Evolutionary conservation across 176 grass and related monocot genomes (phyloP).

Genomic region (Oryza nivara): DNA sequence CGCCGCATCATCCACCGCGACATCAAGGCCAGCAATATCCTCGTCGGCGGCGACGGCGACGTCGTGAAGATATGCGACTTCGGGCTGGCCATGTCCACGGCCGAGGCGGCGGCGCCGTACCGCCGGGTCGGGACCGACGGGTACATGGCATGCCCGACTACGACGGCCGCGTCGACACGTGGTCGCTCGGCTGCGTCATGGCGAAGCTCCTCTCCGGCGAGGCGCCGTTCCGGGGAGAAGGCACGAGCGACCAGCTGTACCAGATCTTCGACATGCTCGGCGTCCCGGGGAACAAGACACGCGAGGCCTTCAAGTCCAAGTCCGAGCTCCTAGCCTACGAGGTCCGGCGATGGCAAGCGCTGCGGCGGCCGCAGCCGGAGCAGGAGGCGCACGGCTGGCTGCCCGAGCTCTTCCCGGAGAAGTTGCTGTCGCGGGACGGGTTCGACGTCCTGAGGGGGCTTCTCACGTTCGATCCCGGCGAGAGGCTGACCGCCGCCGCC

Average conservation of each 20-base stretch:
- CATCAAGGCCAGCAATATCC: conserved; percentile 44
- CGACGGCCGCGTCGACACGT: conserved; percentile 34
- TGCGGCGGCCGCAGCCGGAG: neutral
- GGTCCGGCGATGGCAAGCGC: conserved; percentile 2
- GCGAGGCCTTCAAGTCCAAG: neutral
- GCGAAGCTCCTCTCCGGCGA: conserved; percentile 45
- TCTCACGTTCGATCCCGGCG: conserved; percentile 40
- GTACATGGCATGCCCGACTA: conserved; percentile 42
- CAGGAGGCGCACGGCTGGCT: neutral
- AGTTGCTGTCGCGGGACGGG: conserved; percentile 17
- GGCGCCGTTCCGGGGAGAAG: neutral
- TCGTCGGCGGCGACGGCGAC: conserved; percentile 1
- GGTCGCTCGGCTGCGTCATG: conserved; percentile 56
- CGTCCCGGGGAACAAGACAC: neutral
- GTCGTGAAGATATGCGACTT: conserved; percentile 54
- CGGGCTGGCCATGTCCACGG: conserved; percentile 20
- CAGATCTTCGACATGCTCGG: conserved; percentile 30
- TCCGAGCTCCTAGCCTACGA: neutral
- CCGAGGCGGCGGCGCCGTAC: conserved; percentile 22
- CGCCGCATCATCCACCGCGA: conserved; percentile 48
- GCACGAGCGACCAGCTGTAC: conserved; percentile 5
- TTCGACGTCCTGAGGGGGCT: conserved; percentile 41
- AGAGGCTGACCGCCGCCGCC: conserved; percentile 35
- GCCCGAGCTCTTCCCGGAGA: conserved; percentile 15
- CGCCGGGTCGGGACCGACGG: neutral